phyloP scores from a whole-genome alignment of 768 basidiomycete genomes.

The Suillus luteus region DNA sequence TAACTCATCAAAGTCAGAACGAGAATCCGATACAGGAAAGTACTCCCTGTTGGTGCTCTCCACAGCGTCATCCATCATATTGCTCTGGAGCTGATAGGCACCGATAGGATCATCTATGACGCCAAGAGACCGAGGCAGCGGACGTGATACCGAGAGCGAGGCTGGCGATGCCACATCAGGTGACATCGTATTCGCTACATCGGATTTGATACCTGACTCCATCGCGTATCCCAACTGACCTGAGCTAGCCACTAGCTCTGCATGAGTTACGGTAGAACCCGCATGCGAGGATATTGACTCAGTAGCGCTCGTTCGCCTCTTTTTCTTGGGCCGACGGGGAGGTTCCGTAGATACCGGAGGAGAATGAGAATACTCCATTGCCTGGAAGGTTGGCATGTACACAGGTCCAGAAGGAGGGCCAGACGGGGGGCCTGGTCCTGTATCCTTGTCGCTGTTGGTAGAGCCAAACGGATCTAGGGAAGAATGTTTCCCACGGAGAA shows the following conservation, averaged over 20 bases:
- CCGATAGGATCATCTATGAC: slow-evolving; percentile 25
- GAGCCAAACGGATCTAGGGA: slow-evolving; percentile 52
- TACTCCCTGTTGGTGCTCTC: slow-evolving; percentile 24
- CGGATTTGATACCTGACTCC: slow-evolving; percentile 36
- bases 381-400: slow-evolving; percentile 44
- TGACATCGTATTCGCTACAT: slow-evolving; percentile 34
- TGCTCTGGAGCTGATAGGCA: slow-evolving; percentile 26
- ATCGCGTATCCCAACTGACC: slow-evolving; percentile 10
- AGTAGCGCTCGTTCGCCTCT: slow-evolving; percentile 37
- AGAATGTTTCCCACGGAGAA: slow-evolving; percentile 52
- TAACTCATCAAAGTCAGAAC: slow-evolving; percentile 34
- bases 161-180: slow-evolving; percentile 35
- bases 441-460: slow-evolving; percentile 37
- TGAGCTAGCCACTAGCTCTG: not conserved
- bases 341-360: slow-evolving; percentile 36
- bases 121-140: slow-evolving; percentile 25
- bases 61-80: not conserved
- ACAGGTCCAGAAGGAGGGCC: slow-evolving; percentile 30
- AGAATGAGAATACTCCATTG: slow-evolving; percentile 39
- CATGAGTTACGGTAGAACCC: slow-evolving; percentile 25
- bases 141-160: slow-evolving; percentile 31
- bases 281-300: slow-evolving; percentile 38
- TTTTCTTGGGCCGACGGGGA: slow-evolving; percentile 37
- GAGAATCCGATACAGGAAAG: slow-evolving; percentile 38
- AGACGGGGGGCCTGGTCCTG: slow-evolving; percentile 30